Conservation (phyloP, 225 moss, liverwort and hornwort genomes). For the Asterella californica region DNA sequence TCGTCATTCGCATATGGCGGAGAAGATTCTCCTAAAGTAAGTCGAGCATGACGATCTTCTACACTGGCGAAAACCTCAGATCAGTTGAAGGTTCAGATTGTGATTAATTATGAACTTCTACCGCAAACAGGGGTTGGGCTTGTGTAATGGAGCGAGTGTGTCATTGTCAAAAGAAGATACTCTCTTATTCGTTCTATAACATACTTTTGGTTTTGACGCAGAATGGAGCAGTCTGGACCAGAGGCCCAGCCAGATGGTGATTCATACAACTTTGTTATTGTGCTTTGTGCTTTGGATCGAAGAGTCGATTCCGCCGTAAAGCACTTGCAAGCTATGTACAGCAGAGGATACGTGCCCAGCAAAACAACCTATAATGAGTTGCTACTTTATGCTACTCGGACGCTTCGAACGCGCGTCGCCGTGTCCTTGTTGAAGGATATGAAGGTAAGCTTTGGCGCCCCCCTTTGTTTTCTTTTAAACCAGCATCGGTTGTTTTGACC, state of each 20-base stretch:
- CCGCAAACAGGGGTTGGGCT: not conserved
- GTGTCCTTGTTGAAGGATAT: slow-evolving; percentile 69
- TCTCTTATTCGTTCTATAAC: not conserved
- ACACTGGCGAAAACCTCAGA: not conserved
- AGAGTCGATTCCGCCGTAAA: slow-evolving; percentile 67
- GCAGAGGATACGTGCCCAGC: slow-evolving; percentile 65
- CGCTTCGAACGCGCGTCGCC: slow-evolving; percentile 48
- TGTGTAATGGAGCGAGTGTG: not conserved
- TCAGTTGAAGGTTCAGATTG: not conserved
- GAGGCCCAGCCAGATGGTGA: slow-evolving; percentile 81
- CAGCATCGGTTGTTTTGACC: not conserved
- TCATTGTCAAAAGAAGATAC: not conserved
- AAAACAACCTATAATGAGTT: slow-evolving; percentile 87
- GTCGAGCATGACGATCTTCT: slow-evolving; percentile 1
- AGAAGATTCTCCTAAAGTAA: slow-evolving; percentile 57
- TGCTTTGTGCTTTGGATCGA: slow-evolving; percentile 74
- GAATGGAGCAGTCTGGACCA: slow-evolving; percentile 75
- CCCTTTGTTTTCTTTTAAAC: not conserved
- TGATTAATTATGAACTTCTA: not conserved
- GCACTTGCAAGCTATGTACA: slow-evolving; percentile 66
- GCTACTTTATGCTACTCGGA: slow-evolving; percentile 61
- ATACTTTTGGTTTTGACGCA: slow-evolving; percentile 12
- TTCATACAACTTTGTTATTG: slow-evolving; percentile 91
- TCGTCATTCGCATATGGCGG: slow-evolving; percentile 71
- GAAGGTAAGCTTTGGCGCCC: slow-evolving; percentile 40